Evolutionary conservation across 352 stramenopile genomes (phyloP).

Genomic region (Phytopythium kandeliae): DNA sequence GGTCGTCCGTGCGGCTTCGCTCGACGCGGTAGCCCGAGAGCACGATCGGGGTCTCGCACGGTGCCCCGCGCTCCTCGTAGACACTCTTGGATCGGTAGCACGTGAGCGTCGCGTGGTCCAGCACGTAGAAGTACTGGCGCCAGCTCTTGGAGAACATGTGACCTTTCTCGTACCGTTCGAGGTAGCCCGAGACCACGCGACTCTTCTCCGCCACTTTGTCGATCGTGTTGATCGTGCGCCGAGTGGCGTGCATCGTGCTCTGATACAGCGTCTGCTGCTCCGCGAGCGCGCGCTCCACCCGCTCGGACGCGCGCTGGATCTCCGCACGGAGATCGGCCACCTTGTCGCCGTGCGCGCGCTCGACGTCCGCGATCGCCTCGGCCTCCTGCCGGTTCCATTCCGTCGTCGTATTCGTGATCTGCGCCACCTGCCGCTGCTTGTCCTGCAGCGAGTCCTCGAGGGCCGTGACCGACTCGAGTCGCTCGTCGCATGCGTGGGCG

Average conservation of each 20-base stretch:
- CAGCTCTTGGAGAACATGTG: slow-evolving; percentile 68
- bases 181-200: slow-evolving; percentile 57
- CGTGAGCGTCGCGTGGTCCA: slow-evolving; percentile 58
- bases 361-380: slow-evolving; percentile 37
- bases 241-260: slow-evolving; percentile 71
- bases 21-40: slow-evolving; percentile 68
- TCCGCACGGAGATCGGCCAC: slow-evolving; percentile 27
- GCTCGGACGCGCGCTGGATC: slow-evolving; percentile 29
- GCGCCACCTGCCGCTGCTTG: slow-evolving; percentile 38
- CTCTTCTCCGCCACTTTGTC: slow-evolving; percentile 63
- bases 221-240: slow-evolving; percentile 72
- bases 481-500: slow-evolving; percentile 36
- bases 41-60: slow-evolving; percentile 40
- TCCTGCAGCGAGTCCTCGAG: slow-evolving; percentile 41
- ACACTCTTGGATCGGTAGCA: slow-evolving; percentile 75
- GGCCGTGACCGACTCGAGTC: slow-evolving; percentile 39
- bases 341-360: slow-evolving; percentile 35
- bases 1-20: slow-evolving; percentile 66
- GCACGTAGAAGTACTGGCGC: slow-evolving; percentile 74
- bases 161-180: slow-evolving; percentile 73
- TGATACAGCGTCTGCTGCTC: slow-evolving; percentile 68
- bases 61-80: slow-evolving; percentile 52
- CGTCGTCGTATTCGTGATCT: slow-evolving; percentile 37
- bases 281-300: slow-evolving; percentile 40
- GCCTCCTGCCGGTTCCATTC: slow-evolving; percentile 47